Evolutionary conservation across 1,139 yeast genomes (phyloP).

Genomic region (Debaryomyces coudertii): DNA sequence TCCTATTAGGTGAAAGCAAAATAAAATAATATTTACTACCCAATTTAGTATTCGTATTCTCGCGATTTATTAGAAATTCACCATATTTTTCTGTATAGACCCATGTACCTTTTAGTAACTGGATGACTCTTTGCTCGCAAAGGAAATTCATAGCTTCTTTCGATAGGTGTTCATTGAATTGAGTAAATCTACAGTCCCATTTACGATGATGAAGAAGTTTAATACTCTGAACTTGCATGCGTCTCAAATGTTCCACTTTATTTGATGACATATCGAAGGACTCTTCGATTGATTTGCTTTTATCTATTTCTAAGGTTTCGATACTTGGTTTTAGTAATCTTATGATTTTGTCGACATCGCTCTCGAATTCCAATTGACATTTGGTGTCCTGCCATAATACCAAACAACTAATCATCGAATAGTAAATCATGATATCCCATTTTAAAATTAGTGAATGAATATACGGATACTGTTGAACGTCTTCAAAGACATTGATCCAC

Average conservation of each 20-base stretch:
- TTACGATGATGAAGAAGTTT: slow-evolving; percentile 33
- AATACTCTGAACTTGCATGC: slow-evolving; percentile 52
- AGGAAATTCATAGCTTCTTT: slow-evolving; percentile 74
- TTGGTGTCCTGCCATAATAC: slow-evolving; percentile 70
- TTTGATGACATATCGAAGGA: slow-evolving; percentile 47
- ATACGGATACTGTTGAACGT: slow-evolving; percentile 34
- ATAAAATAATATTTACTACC: slow-evolving; percentile 53
- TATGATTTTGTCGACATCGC: slow-evolving; percentile 55
- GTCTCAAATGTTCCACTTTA: slow-evolving; percentile 57
- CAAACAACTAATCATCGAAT: slow-evolving; percentile 59
- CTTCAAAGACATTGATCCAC: slow-evolving; percentile 46
- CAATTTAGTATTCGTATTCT: slow-evolving; percentile 30
- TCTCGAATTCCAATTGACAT: slow-evolving; percentile 47
- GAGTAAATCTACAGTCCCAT: slow-evolving; percentile 45
- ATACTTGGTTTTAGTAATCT: slow-evolving; percentile 40
- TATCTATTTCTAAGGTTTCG: slow-evolving; percentile 32
- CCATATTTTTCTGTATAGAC: slow-evolving; percentile 71
- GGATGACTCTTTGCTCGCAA: slow-evolving; percentile 74
- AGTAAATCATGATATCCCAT: slow-evolving; percentile 60
- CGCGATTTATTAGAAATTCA: slow-evolving; percentile 36
- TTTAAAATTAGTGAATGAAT: slow-evolving; percentile 51
- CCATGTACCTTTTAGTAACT: slow-evolving; percentile 81
- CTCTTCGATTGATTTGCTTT: slow-evolving; percentile 41
- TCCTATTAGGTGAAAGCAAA: slow-evolving; percentile 72
- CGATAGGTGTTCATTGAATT: slow-evolving; percentile 55